Evolutionary conservation across 768 basidiomycete genomes (phyloP), one percentile per base, ranked within the genome.

Genomic region (Xerocomellus chrysenteron): DNA sequence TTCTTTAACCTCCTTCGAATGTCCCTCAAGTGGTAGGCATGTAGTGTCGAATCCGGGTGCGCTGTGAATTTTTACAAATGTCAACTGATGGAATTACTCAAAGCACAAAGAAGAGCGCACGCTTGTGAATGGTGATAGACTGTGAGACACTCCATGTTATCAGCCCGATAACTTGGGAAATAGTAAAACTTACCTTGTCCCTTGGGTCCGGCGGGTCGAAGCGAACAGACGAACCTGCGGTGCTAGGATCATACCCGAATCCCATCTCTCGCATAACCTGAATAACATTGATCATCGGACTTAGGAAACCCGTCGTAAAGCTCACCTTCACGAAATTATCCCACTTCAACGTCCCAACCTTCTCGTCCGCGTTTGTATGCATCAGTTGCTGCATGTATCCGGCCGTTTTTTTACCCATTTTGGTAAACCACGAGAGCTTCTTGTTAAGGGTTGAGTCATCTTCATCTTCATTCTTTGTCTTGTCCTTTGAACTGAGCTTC

Each of bases 201-300:
- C 63, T 69, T 42, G 69, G 65, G 62, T 84, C 75, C 17, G 88
- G 90, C 47, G 90, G 90, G 69, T 89, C 84, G 65, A 92, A 92
- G 37, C 89, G 81, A 36, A 92, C 90, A 68, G 88, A 88, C 11
- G 89, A 91, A 3, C 90, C 90, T 19, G 90, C 88, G 3, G 88
- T 89, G 56, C 83, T 83, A 5, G 86, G 86, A 65, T 85, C 84
- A 61, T 85, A 86, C 3, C 73, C 72, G 69, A 92, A 92, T 36
- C 90, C 90, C 82, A 92, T 84, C 46, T 87, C 87, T 37, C 76
- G 73, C 89, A 92, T 89, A 37, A 89, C 72, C 90, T 91, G 61
- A 10, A 49, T 28, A 35, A 53, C 40, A 39, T 52, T 40, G 10
- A 54, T 45, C 32, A 36, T 10, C 39, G 37, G 30, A 39, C 33